phyloP scores from a whole-genome alignment of 108 stramenopile species.

The Craspedostauros australis region DNA sequence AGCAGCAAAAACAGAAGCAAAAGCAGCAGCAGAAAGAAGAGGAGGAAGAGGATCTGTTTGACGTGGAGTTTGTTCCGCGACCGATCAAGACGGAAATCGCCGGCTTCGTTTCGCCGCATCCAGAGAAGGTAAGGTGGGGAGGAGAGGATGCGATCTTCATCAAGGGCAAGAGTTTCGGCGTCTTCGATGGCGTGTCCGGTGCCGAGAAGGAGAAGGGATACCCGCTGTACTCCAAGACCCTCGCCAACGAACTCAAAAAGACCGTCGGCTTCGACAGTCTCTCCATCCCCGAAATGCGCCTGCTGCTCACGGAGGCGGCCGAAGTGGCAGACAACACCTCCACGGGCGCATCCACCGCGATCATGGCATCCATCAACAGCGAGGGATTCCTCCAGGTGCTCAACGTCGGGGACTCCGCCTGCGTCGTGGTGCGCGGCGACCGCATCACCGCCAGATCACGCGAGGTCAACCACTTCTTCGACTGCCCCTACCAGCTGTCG shows the following conservation, averaged over 20 bases:
- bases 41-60: constrained; percentile 6
- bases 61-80: not conserved
- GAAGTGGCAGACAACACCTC: constrained; percentile 52
- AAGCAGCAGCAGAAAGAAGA: not conserved
- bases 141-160: constrained; percentile 83
- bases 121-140: constrained; percentile 78
- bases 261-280: constrained; percentile 24
- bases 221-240: constrained; percentile 62
- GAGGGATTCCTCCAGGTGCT: constrained; percentile 68
- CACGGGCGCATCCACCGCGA: constrained; percentile 81
- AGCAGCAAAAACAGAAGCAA: not conserved
- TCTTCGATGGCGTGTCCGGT: constrained; percentile 87
- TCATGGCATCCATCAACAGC: constrained; percentile 68
- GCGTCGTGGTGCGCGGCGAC: constrained; percentile 62
- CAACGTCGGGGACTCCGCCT: constrained; percentile 77
- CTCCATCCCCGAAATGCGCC: constrained; percentile 50
- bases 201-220: constrained; percentile 69
- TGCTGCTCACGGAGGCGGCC: constrained; percentile 47
- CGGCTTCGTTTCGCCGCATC: constrained; percentile 69
- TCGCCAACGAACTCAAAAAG: constrained; percentile 63
- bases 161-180: constrained; percentile 68
- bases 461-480: constrained; percentile 82
- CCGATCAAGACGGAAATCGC: constrained; percentile 46
- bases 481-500: constrained; percentile 84
- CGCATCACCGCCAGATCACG: constrained; percentile 55